Evolutionary conservation across 78 protist species (phyloP).

Genomic region (Dictyostelium discoideum): DNA sequence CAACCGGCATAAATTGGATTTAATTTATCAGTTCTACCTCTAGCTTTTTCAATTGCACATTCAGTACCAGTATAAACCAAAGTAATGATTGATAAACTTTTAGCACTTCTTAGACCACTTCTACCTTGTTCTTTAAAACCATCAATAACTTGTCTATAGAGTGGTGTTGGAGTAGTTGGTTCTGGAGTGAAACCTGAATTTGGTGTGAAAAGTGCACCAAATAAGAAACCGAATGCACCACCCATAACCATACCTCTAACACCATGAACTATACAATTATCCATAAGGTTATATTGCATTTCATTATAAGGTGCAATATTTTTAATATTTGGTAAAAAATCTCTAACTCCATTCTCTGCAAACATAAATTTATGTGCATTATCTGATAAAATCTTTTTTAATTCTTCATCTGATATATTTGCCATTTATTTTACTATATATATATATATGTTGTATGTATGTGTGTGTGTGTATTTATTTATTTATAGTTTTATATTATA

Average conservation of each 20-base stretch:
- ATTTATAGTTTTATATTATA: neutral
- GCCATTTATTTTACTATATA: neutral
- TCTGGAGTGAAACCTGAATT: constrained; percentile 38
- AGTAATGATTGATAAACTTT: constrained; percentile 39
- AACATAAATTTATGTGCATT: constrained; percentile 21
- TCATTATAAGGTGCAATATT: constrained; percentile 49
- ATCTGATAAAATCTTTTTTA: neutral
- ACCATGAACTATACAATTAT: constrained; percentile 34
- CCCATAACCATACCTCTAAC: constrained; percentile 60
- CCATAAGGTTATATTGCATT: neutral
- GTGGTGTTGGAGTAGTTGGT: constrained; percentile 41
- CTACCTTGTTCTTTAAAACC: constrained; percentile 75
- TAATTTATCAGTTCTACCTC: constrained; percentile 69
- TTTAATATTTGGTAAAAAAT: constrained; percentile 14
- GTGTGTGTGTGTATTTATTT: neutral
- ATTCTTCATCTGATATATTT: constrained; percentile 22
- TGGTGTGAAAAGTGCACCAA: constrained; percentile 74
- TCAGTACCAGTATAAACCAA: constrained; percentile 62
- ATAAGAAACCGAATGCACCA: constrained; percentile 59
- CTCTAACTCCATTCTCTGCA: neutral
- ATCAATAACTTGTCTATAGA: constrained; percentile 45
- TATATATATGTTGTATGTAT: neutral
- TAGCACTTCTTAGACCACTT: constrained; percentile 52
- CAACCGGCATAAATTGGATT: constrained; percentile 73
- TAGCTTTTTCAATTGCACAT: constrained; percentile 71